Percentiles rank a stretch among this genome's conserved stretches.
Evolutionary conservation across 1,284 basidiomycete species (phyloP).

Genomic region (Ceratobasidium sp.): DNA sequence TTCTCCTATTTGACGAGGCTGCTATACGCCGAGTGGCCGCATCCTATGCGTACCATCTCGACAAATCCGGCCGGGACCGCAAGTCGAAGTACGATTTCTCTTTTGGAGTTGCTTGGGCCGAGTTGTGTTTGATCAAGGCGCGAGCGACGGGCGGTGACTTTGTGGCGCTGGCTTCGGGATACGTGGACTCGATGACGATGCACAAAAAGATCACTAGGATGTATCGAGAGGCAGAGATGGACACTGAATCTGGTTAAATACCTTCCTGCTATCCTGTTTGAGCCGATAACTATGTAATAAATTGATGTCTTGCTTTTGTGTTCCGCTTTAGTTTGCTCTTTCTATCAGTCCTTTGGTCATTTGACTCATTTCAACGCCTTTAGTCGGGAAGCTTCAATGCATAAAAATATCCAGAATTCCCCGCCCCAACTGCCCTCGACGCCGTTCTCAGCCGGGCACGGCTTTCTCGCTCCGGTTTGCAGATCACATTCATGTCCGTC

Average conservation of each 20-base stretch:
- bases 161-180: background rate
- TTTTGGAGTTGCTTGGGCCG: conserved; percentile 33
- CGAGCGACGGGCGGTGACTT: conserved; percentile 18
- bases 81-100: conserved; percentile 10
- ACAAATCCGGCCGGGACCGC: background rate
- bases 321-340: no score
- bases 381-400: no score
- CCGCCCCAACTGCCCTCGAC: no score
- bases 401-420: no score
- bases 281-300: no score
- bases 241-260: background rate
- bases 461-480: no score
- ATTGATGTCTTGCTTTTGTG: no score
- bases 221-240: conserved; percentile 10
- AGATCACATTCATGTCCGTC: no score
- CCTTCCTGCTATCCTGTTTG: no score
- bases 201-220: conserved; percentile 15
- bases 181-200: conserved; percentile 34
- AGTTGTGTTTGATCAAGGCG: conserved; percentile 34
- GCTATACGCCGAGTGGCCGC: conserved; percentile 42
- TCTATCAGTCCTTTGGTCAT: no score
- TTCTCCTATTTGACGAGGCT: conserved; percentile 34
- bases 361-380: no score
- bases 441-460: no score
- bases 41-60: conserved; percentile 45